phyloP scores from a whole-genome alignment of 352 stramenopile genomes.

The Pythium diclinum region DNA sequence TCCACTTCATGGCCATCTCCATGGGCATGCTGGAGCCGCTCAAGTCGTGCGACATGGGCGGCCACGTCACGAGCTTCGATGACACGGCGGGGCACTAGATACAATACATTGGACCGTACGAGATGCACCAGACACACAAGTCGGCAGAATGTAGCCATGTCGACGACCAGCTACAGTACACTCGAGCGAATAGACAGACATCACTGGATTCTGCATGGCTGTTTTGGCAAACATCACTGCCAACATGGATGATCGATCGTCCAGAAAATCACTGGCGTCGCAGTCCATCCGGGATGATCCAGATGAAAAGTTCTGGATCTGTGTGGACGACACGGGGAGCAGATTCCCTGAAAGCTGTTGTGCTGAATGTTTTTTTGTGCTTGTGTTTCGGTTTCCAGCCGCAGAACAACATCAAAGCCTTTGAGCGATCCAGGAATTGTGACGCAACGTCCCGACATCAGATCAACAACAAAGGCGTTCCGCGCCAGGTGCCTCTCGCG shows the following conservation, averaged over 20 bases:
- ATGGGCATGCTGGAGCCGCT: conserved; percentile 44
- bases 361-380: conserved; percentile 1
- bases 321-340: neutral
- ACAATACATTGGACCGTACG: neutral
- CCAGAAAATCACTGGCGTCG: neutral
- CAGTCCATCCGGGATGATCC: neutral
- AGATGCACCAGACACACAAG: neutral
- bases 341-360: neutral
- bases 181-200: neutral
- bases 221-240: neutral
- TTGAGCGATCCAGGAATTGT: neutral
- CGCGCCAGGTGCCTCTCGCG: conserved; percentile 1
- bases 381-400: neutral
- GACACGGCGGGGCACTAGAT: neutral
- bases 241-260: neutral
- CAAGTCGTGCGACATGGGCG: conserved; percentile 37
- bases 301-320: neutral
- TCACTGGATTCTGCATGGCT: neutral
- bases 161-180: neutral
- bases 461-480: conserved; percentile 7
- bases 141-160: conserved; percentile 2
- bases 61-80: conserved; percentile 12
- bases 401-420: neutral
- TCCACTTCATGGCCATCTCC: conserved; percentile 50
- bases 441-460: neutral